Evolutionary conservation across 2,329 filamentous ascomycete species (phyloP), one percentile per base, ranked within the genome.

Genomic region (Diaporthe sp.): DNA sequence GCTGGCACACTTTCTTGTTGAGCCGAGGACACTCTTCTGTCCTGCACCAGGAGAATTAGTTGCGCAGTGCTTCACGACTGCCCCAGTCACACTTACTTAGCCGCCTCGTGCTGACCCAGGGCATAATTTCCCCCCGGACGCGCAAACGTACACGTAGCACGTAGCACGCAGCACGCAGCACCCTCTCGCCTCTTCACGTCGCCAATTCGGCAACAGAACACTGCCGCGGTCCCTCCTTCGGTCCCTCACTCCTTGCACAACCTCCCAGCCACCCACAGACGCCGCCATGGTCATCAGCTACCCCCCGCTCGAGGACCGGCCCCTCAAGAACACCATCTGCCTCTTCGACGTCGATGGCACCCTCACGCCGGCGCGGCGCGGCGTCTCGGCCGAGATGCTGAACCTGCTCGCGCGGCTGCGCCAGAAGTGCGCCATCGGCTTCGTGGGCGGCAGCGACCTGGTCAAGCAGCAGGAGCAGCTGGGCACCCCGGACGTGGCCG

Each of bases 321-420:
- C 95, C 58, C 87, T 98, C 85, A 95, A 96, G 88, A 95, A 97
- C 89, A 98, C 96, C 79, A 94, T 99, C 85, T 93, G 92, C 82
- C 93, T 99, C 78, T 99, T 99, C 86, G 97, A 99, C 86, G 97
- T 99, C 76, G 97, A 99, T 84, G 94, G 92, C 82, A 98, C 97
- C 42, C 91, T 99, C 80, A 97, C 95, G 22, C 94, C 92, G 57
- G 93, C 97, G 61, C 92, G 97, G 55, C 80, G 96, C 94, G 82
- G 82, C 76, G 94, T 91, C 80, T 92, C 92, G 51, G 92, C 94
- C 73, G 94, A 98, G 84, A 97, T 98, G 90, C 93, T 98, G 79
- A 85, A 91, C 78, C 88, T 96, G 78, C 94, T 98, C 82, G 90
- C 93, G 65, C 88, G 89, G 71, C 92, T 98, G 80, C 95, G 97